Conservation (phyloP, 2,329 filamentous ascomycete genomes). For the Penicillium sclerotigenum region DNA sequence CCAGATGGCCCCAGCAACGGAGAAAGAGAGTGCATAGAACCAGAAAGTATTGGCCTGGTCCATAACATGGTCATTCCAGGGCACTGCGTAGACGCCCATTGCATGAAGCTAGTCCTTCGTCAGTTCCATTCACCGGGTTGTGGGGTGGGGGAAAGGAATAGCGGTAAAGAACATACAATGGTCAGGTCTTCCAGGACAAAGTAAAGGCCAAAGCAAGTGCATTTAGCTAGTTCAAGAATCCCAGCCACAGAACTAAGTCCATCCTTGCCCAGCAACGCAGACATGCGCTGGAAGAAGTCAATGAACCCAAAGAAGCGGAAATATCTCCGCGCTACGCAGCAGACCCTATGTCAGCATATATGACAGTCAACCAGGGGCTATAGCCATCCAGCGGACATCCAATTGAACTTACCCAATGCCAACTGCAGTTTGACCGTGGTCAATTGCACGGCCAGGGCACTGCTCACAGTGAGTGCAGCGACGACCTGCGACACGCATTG, state of each 20-base stretch:
- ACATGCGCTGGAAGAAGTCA: slow-evolving; percentile 56
- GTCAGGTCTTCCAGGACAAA: slow-evolving; percentile 64
- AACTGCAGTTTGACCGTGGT: slow-evolving; percentile 41
- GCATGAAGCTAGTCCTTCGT: slow-evolving; percentile 39
- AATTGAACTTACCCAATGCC: slow-evolving; percentile 39
- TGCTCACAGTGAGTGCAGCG: slow-evolving; percentile 26
- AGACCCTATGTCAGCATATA: slow-evolving; percentile 4
- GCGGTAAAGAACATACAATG: slow-evolving; percentile 48
- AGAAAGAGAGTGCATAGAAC: slow-evolving; percentile 61
- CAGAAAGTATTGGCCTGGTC: slow-evolving; percentile 66
- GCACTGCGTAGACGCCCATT: slow-evolving; percentile 49
- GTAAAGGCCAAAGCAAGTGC: slow-evolving; percentile 63
- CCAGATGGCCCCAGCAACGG: slow-evolving; percentile 39
- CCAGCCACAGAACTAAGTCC: slow-evolving; percentile 23
- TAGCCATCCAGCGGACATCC: not conserved
- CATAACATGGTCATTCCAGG: slow-evolving; percentile 49
- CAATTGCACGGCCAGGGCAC: slow-evolving; percentile 35
- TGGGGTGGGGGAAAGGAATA: not conserved
- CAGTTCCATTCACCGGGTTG: not conserved
- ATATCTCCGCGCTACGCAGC: slow-evolving; percentile 54
- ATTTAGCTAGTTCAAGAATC: slow-evolving; percentile 54
- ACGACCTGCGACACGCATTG: slow-evolving; percentile 38
- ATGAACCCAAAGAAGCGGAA: slow-evolving; percentile 68
- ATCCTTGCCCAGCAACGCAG: slow-evolving; percentile 38
- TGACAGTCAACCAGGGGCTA: not conserved